Base-by-base conservation (phyloP, 495 filamentous ascomycete species). In the Rostrohypoxylon terebratum region DNA sequence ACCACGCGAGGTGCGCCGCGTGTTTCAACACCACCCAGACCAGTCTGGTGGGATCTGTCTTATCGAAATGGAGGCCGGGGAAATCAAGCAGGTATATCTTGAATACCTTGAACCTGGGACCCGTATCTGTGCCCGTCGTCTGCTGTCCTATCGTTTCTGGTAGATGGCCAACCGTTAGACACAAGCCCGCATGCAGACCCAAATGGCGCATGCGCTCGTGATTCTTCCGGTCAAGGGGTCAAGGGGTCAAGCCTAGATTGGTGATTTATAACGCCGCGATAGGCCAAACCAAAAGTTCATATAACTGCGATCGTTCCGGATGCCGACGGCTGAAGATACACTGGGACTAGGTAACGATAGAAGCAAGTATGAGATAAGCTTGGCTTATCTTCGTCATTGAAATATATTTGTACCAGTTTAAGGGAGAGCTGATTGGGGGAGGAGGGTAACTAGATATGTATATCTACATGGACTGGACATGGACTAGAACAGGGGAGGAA, bases 381-480 rank as follows among this genome's bases (percentile, higher is more conserved):
- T 79, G 78, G 80, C 77, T 83, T 84, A 83, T 83, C 79, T 79
- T 81, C 84, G 84, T 85, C 84, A 85, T 86, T 83, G 73, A 76
- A 70, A 69, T 66, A 45, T 45, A 45, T 45, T 18, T 45, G 42
- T 45, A 54, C 53, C 53, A 38, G 63, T 67, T 67, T 66, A 66
- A 65, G 51, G 51, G 38, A 63, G 45, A 59, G 42, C 38, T 66
- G 67, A 69, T 66, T 63, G 69, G 31, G 25, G 63, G n/a, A 54
- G 60, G 34, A 33, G 54, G 33, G 45, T 42, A 58, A 38, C 51
- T 40, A 53, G 14, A 36, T 51, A 13, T 53, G 66, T 33, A 48
- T 72, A 68, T 66, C 61, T 63, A 71, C 11, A 38, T 38, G 9
- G 8, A 38, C 34, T 10, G 34, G 34, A 13, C 61, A 59, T n/a